A percentile compares a stretch with the other conserved stretches of the same genome.
These are phyloP conservation scores for Solioccasus polychromus DNA, from an alignment of 768 basidiomycete species.

Conservation along the genomic window DNA sequence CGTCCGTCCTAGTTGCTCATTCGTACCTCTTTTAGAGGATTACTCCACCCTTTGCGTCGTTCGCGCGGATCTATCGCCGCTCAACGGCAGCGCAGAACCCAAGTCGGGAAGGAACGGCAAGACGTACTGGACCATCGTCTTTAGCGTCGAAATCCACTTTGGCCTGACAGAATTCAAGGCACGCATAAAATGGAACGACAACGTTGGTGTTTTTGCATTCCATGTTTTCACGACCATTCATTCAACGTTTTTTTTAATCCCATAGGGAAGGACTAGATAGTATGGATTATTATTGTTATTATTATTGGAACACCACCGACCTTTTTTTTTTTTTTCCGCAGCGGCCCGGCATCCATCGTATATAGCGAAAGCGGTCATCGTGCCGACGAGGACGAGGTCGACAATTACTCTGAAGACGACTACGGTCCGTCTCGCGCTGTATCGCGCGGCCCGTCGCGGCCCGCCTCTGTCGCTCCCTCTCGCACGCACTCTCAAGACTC, in stretches of 20 bases:
- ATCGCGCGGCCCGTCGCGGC: constrained; percentile 38
- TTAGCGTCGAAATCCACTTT: constrained; percentile 81
- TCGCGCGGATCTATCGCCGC: constrained; percentile 70
- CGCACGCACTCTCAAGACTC: constrained; percentile 52
- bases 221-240: not conserved
- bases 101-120: constrained; percentile 63
- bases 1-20: not conserved
- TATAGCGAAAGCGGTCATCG: constrained; percentile 79
- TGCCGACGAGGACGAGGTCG: constrained; percentile 69
- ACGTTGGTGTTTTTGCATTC: constrained; percentile 42
- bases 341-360: constrained; percentile 77
- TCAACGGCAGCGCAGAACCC: constrained; percentile 67
- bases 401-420: constrained; percentile 66
- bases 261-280: constrained; percentile 70
- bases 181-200: constrained; percentile 79
- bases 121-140: constrained; percentile 81
- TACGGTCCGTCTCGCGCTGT: constrained; percentile 30
- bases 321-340: constrained; percentile 28
- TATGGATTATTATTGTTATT: constrained; percentile 42
- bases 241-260: constrained; percentile 1
- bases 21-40: constrained; percentile 52
- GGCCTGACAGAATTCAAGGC: constrained; percentile 81
- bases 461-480: constrained; percentile 49
- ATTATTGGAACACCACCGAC: no score
- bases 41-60: constrained; percentile 80